Percentiles rank a stretch among this genome's conserved stretches.
Evolutionary conservation across 768 basidiomycete genomes (phyloP).

Genomic region (Dentipellis sp.): DNA sequence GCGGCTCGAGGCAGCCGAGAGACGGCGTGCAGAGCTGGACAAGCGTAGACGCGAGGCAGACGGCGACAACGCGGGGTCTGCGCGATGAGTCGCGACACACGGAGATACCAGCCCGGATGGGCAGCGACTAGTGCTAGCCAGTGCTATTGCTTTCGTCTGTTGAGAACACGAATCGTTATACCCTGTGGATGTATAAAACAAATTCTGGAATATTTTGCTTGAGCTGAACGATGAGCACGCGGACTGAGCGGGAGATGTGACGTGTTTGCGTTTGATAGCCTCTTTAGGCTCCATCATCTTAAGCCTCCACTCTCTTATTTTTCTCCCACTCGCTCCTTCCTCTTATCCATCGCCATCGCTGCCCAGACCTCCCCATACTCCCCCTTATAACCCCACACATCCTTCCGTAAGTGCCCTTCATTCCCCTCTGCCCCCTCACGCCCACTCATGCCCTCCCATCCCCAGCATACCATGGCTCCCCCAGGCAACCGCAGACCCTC

Average conservation of each 20-base stretch:
- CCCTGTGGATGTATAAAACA: too few species aligned
- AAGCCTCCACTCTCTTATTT: not conserved
- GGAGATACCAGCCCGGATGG: not conserved
- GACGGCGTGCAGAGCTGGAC: slow-evolving; percentile 39
- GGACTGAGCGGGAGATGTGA: too few species aligned
- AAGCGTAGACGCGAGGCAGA: slow-evolving; percentile 16
- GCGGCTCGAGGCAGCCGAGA: slow-evolving; percentile 66
- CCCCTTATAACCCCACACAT: not conserved
- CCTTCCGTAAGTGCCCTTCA: not conserved
- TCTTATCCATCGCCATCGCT: not conserved
- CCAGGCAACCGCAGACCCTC: slow-evolving; percentile 27
- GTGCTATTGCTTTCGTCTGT: too few species aligned
- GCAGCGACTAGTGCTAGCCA: too few species aligned
- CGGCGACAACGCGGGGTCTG: not conserved
- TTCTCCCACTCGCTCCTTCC: not conserved
- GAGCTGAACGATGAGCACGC: too few species aligned
- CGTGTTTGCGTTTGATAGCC: too few species aligned
- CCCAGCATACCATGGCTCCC: slow-evolving; percentile 23
- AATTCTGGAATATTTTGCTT: too few species aligned
- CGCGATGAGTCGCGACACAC: not conserved
- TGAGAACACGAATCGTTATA: too few species aligned
- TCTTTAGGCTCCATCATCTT: not conserved
- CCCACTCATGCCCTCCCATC: slow-evolving; percentile 6
- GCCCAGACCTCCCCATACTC: too few species aligned
- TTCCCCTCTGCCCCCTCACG: not conserved